Base-by-base conservation (phyloP, 257 asterid genomes). In the Salvia rosmarinus region DNA sequence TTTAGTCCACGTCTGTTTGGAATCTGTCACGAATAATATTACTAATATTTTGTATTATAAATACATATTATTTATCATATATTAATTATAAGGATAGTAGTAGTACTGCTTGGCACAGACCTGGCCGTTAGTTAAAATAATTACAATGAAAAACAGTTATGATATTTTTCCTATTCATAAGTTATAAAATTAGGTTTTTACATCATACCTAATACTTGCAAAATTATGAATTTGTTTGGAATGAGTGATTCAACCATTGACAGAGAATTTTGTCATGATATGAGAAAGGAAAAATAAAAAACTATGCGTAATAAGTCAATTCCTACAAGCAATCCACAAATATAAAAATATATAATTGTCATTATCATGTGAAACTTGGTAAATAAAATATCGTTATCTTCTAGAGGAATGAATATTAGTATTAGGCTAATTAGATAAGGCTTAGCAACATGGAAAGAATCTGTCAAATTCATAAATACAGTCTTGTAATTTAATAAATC, bases 381-480 rank as follows among this genome's bases (percentile, higher is more conserved):
- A 61, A 69, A 37, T 1, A 34, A 34, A 60, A 49, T 51, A 49
- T 50, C 56, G 30, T 0, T 61, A 20, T 34, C 58, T 54, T 59
- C 43, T 42, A 65, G 68, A 67, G 44, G 59, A 50, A 14, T 10
- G 51, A 72, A 67, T 66, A 49, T 1, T 23, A 6, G 20, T 16
- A 34, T 66, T 58, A 16, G 57, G 56, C 44, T 71, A 46, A 72
- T 59, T 39, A 55, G 76, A 78, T 78, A 78, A 78, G 79, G 73
- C 50, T 72, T 23, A n/a, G 55, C 39, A 25, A 32, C n/a, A 47
- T 35, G 56, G 52, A 67, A 78, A 55, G 17, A 61, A 65, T 43
- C 68, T 73, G 73, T 78, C 82, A 6, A 78, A 61, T 73, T 73
- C 72, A 35, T 35, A 2, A 58, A 42, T 54, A 34, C 46, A 66